phyloP scores from a whole-genome alignment of 2,329 filamentous ascomycete species.

The Thelonectria olida region DNA sequence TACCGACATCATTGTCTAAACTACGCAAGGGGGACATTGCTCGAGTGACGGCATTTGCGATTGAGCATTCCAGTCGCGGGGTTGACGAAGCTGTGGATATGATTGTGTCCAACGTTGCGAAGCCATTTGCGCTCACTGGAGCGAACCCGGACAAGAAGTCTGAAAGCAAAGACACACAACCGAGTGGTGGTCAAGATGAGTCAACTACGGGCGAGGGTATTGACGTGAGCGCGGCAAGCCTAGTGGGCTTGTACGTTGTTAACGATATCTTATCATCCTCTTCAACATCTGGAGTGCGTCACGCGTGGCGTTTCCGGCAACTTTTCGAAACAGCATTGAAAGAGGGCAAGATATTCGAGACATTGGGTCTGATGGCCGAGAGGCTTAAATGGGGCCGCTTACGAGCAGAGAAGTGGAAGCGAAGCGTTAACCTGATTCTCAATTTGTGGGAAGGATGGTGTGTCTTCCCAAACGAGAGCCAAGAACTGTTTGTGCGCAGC shows the following conservation, averaged over 20 bases:
- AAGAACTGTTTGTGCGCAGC: conserved; percentile 73
- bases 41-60: conserved; percentile 86
- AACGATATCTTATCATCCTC: conserved; percentile 82
- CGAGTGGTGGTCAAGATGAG: conserved; percentile 43
- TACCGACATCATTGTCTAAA: conserved; percentile 79
- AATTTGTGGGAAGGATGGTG: conserved; percentile 77
- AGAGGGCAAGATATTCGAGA: conserved; percentile 75
- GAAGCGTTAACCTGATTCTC: conserved; percentile 75
- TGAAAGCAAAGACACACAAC: conserved; percentile 46
- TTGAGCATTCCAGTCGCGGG: conserved; percentile 84
- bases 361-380: conserved; percentile 77
- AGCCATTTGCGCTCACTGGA: conserved; percentile 76
- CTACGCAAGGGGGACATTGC: conserved; percentile 88
- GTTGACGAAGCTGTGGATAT: conserved; percentile 92
- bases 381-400: conserved; percentile 81
- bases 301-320: conserved; percentile 87
- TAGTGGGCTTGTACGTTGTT: conserved; percentile 82
- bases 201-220: conserved; percentile 51
- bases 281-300: conserved; percentile 79
- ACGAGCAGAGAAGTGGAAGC: conserved; percentile 85
- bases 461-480: conserved; percentile 77
- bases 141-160: conserved; percentile 69
- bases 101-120: conserved; percentile 82
- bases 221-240: conserved; percentile 77
- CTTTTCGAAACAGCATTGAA: conserved; percentile 80